These are phyloP conservation scores for Plenodomus lindquistii DNA, from an alignment of 2,329 filamentous ascomycete species.

Conservation along the genomic window DNA sequence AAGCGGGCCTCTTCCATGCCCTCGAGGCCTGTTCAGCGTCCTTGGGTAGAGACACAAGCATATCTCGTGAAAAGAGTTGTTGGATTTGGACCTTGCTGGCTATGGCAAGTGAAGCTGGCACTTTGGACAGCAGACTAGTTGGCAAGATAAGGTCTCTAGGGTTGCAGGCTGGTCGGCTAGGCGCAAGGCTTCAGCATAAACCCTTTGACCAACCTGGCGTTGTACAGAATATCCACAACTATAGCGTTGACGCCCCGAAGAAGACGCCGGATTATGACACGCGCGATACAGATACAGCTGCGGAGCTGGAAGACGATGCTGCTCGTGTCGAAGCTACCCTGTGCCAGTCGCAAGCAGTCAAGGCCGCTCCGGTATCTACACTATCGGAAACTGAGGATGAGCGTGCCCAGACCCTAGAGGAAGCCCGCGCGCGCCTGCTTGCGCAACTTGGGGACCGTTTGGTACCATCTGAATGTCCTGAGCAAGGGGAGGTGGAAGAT, in stretches of 20 bases:
- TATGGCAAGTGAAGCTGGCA: conserved; percentile 72
- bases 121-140: conserved; percentile 75
- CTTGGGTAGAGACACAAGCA: conserved; percentile 61
- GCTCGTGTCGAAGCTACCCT: too few species aligned
- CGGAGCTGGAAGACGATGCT: too few species aligned
- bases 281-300: too few species aligned
- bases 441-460: conserved; percentile 44
- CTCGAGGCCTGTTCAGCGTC: conserved; percentile 66
- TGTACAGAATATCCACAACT: background rate
- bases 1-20: conserved; percentile 67
- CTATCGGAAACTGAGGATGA: background rate
- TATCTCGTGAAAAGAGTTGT: conserved; percentile 69
- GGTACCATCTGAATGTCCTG: conserved; percentile 21
- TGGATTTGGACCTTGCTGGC: conserved; percentile 89
- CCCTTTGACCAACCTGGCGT: background rate
- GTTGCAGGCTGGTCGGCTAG: conserved; percentile 70
- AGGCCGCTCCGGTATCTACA: background rate
- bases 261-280: too few species aligned
- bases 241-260: background rate
- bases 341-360: background rate
- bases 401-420: conserved; percentile 47
- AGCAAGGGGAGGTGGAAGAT: background rate
- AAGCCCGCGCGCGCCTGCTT: conserved; percentile 54
- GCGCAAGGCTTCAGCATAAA: conserved; percentile 40
- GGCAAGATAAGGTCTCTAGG: conserved; percentile 78